These are phyloP conservation scores for Camellia lanceoleosa DNA, from an alignment of 148 eudicot genomes.

Conservation along the genomic window DNA sequence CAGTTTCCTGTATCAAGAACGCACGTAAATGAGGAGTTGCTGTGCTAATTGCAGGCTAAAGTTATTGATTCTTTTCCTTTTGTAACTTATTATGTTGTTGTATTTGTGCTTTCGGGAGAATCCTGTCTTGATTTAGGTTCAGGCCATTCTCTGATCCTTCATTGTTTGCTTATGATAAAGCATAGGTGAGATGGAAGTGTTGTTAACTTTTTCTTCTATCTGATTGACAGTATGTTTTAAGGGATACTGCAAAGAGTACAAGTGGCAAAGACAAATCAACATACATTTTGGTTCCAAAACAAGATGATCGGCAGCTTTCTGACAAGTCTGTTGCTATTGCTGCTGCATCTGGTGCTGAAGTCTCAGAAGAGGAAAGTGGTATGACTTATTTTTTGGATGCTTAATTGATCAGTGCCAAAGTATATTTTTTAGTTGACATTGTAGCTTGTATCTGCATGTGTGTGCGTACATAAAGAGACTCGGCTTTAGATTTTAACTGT, in stretches of 20 bases:
- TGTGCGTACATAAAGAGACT: not conserved
- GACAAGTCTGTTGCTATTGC: conserved; percentile 29
- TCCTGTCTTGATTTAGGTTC: not conserved
- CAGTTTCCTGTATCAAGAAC: not conserved
- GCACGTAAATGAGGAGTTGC: not conserved
- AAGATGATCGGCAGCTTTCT: conserved; percentile 39
- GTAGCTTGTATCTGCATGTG: not conserved
- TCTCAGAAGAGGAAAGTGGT: conserved; percentile 50
- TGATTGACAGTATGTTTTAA: conserved; percentile 57
- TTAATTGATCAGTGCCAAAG: conserved; percentile 1
- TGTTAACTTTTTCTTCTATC: not conserved
- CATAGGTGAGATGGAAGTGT: not conserved
- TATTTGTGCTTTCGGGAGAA: not conserved
- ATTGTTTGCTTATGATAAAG: too few relatives aligned
- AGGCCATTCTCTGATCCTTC: not conserved
- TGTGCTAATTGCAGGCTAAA: not conserved
- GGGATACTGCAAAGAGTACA: conserved; percentile 52
- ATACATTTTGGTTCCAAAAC: conserved; percentile 41
- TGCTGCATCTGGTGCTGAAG: conserved; percentile 39
- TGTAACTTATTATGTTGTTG: not conserved
- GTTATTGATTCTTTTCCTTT: not conserved
- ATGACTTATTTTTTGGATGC: conserved; percentile 17
- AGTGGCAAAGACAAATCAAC: conserved; percentile 67
- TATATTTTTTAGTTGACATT: not conserved
- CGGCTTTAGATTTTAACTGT: not conserved